Percentiles rank a stretch among this genome's conserved stretches.
Conservation (phyloP, 2,329 filamentous ascomycete genomes). For the Rhynchosporium agropyri region DNA sequence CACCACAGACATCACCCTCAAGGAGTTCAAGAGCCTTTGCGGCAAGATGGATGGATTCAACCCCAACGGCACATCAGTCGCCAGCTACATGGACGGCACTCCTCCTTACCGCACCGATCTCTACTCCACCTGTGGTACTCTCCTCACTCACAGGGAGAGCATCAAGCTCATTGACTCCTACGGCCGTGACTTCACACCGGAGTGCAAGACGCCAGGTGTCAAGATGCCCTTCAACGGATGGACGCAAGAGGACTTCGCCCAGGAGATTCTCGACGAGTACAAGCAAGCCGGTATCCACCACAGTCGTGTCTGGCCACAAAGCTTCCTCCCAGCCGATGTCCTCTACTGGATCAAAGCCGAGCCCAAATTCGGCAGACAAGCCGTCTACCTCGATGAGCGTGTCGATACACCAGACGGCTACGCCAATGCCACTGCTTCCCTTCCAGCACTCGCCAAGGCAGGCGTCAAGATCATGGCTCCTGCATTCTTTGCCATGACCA, state of each 20-base stretch:
- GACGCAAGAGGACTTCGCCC: constrained; percentile 9
- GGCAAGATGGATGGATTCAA: constrained; percentile 14
- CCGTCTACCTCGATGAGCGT: constrained; percentile 12
- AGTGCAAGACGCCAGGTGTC: constrained; percentile 12
- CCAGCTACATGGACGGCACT: constrained; percentile 12
- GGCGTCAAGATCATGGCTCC: constrained; percentile 15
- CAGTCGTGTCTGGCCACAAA: constrained; percentile 10
- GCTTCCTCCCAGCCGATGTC: constrained; percentile 12
- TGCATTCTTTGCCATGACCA: constrained; percentile 13
- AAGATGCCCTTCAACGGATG: constrained; percentile 14
- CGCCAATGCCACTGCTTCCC: constrained; percentile 9
- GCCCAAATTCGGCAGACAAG: constrained; percentile 13
- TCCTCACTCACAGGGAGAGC: constrained; percentile 15
- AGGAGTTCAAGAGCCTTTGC: constrained; percentile 14
- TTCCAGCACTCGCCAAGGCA: constrained; percentile 5
- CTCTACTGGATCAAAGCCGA: constrained; percentile 18
- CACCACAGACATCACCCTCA: constrained; percentile 12
- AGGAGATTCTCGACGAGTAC: constrained; percentile 12
- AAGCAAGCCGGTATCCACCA: constrained; percentile 10
- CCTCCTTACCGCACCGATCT: constrained; percentile 13
- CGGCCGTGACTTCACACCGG: constrained; percentile 10
- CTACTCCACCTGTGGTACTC: constrained; percentile 14
- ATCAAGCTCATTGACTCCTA: constrained; percentile 13
- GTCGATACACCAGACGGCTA: constrained; percentile 9
- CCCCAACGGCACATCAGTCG: constrained; percentile 8